These are phyloP conservation scores for Daedaleopsis sinensis DNA, from an alignment of 768 basidiomycete species.

Conservation along the genomic window DNA sequence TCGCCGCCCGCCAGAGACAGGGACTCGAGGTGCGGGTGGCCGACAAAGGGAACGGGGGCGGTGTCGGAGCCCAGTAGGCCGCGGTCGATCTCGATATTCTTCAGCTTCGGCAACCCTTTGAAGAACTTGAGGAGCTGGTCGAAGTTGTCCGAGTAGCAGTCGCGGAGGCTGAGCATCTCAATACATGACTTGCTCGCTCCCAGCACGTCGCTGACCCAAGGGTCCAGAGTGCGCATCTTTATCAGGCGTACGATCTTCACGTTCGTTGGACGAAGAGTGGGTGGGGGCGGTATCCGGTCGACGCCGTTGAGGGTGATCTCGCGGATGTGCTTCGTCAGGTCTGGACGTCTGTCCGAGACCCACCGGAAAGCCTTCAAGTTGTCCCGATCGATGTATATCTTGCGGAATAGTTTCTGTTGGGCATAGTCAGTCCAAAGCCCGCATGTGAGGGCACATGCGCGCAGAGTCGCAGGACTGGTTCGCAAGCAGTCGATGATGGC, in stretches of 20 bases:
- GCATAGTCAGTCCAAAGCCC: constrained; percentile 16
- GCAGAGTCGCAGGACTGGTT: constrained; percentile 16
- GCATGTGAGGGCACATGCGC: constrained; percentile 21
- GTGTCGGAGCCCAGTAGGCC: background rate
- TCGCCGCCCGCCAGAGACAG: background rate
- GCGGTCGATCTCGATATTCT: constrained; percentile 1
- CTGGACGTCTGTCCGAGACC: constrained; percentile 7
- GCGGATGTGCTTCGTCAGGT: constrained; percentile 14
- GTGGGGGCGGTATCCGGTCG: background rate
- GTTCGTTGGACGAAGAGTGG: background rate
- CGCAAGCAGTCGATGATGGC: constrained; percentile 25
- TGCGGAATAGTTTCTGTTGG: constrained; percentile 22
- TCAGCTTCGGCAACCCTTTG: background rate
- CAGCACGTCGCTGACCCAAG: background rate
- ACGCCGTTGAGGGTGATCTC: constrained; percentile 3
- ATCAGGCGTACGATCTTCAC: background rate
- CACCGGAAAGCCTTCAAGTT: constrained; percentile 5
- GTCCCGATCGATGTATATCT: constrained; percentile 4
- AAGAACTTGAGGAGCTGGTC: background rate
- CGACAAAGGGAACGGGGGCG: background rate
- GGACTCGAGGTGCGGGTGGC: background rate
- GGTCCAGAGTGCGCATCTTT: background rate
- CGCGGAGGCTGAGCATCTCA: background rate
- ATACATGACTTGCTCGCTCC: background rate
- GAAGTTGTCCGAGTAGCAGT: background rate